Conservation (phyloP, 108 stramenopile genomes). For the Skeletonema costatum region DNA sequence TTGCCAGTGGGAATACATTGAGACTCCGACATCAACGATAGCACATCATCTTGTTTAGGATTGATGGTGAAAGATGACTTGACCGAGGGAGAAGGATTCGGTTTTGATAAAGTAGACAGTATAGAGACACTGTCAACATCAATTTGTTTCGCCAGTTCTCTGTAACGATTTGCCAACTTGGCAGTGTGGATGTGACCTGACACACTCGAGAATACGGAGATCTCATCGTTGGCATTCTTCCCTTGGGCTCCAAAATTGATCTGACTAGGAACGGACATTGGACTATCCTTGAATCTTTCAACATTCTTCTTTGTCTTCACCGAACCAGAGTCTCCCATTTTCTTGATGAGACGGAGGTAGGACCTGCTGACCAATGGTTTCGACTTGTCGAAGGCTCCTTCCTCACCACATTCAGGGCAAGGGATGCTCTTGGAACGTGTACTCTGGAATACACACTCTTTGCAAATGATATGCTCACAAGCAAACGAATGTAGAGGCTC, state of each 20-base stretch:
- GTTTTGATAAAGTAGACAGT: constrained; percentile 7
- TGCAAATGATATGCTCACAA: constrained; percentile 33
- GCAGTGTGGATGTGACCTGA: not conserved
- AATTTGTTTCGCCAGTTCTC: not conserved
- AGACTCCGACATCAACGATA: not conserved
- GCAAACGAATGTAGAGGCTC: constrained; percentile 29
- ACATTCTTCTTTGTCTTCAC: not conserved
- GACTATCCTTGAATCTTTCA: not conserved
- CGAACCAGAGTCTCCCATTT: constrained; percentile 6
- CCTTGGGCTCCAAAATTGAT: constrained; percentile 1
- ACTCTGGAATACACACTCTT: constrained; percentile 5
- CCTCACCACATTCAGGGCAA: constrained; percentile 23
- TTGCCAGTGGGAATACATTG: not conserved
- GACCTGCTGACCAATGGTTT: constrained; percentile 21
- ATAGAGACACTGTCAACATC: not conserved
- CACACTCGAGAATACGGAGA: not conserved
- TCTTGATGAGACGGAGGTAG: constrained; percentile 18
- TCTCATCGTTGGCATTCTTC: not conserved
- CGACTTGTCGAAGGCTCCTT: constrained; percentile 10
- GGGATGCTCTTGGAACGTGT: not conserved
- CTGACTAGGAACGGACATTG: constrained; percentile 9
- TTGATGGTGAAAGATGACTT: constrained; percentile 4
- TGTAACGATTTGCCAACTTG: not conserved
- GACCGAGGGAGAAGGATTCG: not conserved
- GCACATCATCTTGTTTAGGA: not conserved